Conservation (phyloP, 305 asterid genomes). For the Rubia occidens region DNA sequence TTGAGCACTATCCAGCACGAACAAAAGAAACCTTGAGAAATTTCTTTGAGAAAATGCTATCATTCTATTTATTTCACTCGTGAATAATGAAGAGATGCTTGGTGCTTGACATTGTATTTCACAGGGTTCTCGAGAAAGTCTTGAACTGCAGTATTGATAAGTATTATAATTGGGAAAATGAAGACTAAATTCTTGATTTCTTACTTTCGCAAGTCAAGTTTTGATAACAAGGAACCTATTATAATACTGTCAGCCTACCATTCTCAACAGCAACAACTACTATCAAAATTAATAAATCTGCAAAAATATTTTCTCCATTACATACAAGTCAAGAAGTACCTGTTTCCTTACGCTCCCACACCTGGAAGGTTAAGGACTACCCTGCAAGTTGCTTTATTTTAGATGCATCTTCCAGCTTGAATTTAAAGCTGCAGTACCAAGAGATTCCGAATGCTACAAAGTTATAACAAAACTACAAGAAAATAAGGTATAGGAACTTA, state of each 20-base stretch:
- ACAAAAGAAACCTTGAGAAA: not conserved
- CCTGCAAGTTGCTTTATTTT: constrained; percentile 42
- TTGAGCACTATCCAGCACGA: constrained; percentile 83
- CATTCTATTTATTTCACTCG: not conserved
- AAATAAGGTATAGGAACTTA: constrained; percentile 30
- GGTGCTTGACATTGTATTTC: constrained; percentile 83
- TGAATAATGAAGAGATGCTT: constrained; percentile 10
- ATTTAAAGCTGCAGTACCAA: constrained; percentile 67
- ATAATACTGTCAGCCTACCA: too few species aligned
- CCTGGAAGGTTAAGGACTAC: too few species aligned
- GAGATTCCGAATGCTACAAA: constrained; percentile 16
- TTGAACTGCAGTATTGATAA: constrained; percentile 57
- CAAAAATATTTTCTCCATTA: too few species aligned
- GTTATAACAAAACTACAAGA: not conserved
- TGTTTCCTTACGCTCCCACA: too few species aligned
- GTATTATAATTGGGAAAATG: not conserved
- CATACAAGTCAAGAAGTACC: too few species aligned
- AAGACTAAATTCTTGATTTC: too few species aligned
- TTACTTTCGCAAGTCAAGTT: too few species aligned
- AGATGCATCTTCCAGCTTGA: constrained; percentile 80
- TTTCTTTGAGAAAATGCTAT: not conserved
- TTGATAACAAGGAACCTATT: too few species aligned
- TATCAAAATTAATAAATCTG: too few species aligned
- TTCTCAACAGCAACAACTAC: too few species aligned
- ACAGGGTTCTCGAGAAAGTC: constrained; percentile 81